phyloP scores from a whole-genome alignment of 768 basidiomycete species.

The Guyanaporus albipodus region DNA sequence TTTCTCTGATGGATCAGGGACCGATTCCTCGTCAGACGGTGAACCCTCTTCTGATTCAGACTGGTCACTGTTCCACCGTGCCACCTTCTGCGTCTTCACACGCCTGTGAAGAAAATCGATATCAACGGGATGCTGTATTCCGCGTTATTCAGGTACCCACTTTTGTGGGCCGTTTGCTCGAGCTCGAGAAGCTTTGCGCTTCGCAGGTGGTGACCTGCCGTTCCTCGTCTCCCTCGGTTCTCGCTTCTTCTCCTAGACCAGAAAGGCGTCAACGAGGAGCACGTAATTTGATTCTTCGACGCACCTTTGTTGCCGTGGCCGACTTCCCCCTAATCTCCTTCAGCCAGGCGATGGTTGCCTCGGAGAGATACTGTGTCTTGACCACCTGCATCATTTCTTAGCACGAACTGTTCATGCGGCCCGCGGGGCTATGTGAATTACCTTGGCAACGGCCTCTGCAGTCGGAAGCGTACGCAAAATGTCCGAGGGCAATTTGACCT shows the following conservation, averaged over 20 bases:
- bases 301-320: slow-evolving; percentile 27
- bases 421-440: slow-evolving; percentile 18
- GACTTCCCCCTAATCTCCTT: slow-evolving; percentile 43
- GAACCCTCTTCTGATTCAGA: slow-evolving; percentile 29
- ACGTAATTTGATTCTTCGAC: background rate
- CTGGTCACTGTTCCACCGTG: slow-evolving; percentile 32
- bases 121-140: slow-evolving; percentile 7
- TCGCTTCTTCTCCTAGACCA: slow-evolving; percentile 36
- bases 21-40: slow-evolving; percentile 22
- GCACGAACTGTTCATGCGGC: background rate
- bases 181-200: slow-evolving; percentile 48
- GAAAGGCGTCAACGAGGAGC: background rate
- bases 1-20: slow-evolving; percentile 41
- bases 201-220: slow-evolving; percentile 44
- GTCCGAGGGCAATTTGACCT: slow-evolving; percentile 74
- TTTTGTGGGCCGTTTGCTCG: slow-evolving; percentile 27
- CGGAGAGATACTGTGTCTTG: slow-evolving; percentile 65
- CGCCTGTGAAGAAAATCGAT: slow-evolving; percentile 15
- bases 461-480: slow-evolving; percentile 71
- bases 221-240: slow-evolving; percentile 44
- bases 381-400: slow-evolving; percentile 46
- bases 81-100: slow-evolving; percentile 26
- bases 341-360: slow-evolving; percentile 56
- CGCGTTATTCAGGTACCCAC: slow-evolving; percentile 12
- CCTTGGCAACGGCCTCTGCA: slow-evolving; percentile 63